Base-by-base conservation (phyloP, 2,329 filamentous ascomycete genomes). In the Akanthomyces muscarius region DNA sequence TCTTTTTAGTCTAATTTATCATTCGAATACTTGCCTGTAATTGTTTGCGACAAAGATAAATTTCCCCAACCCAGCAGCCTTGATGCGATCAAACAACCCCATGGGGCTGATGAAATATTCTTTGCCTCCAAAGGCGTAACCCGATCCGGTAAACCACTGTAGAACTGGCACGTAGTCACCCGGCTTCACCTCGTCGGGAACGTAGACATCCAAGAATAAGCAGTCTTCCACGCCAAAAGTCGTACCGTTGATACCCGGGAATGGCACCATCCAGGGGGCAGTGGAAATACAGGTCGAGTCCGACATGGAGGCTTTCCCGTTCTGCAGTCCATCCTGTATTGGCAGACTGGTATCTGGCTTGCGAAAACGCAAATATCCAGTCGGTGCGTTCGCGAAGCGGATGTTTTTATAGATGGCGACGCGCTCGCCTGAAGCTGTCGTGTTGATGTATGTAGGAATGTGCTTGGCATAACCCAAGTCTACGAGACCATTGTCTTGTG, bases 371-470 rank as follows among this genome's bases (percentile, higher is more conserved):
- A 71, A 61, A 21, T 69, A 55, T n/a, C 68, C 68, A 8, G 61
- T 68, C 11, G 68, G 68, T 23, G 63, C 21, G 10, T 67, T 68
- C 21, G 68, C 69, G 47, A 69, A 70, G 42, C 68, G 68, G 38
- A 71, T 70, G 61, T 70, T 70, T 18, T 70, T 69, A 64, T 69
- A 71, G 10, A 69, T 50, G n/a, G 64, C 51, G 3, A 69, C 55
- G 6, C 62, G 59, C 8, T 59, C 59, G n/a, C 67, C 68, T 0
- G 67, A 68, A 21, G 54, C 33, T 4, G 68, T 69, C 11, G 59
- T 67, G 62, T 68, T 66, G 51, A 64, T 23, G 28, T 54, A 64
- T 4, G 66, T 68, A 11, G 68, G 68, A 13, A 69, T 38, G 33
- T 66, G 67, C 47, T 64, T 64, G 23, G 64, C 63, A 30, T 67